These are phyloP conservation scores for Salvia rosmarinus DNA, from an alignment of 257 asterid genomes.

Conservation along the genomic window DNA sequence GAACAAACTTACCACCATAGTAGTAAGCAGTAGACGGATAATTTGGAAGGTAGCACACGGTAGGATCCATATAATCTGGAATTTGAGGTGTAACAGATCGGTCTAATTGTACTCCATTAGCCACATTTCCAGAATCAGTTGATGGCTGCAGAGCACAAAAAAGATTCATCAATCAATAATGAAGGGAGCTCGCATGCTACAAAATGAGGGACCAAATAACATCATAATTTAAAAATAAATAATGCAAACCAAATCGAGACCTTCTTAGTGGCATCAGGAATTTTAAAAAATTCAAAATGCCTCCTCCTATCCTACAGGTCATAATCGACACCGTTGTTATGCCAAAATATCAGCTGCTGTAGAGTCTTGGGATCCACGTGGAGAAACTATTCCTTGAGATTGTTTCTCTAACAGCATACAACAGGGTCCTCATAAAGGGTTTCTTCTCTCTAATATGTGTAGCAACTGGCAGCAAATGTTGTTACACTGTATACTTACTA, in stretches of 20 bases:
- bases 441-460: too few species aligned
- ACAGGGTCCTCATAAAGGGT: too few species aligned
- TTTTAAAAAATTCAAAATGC: too few species aligned
- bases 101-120: slow-evolving; percentile 46
- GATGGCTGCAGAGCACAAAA: slow-evolving; percentile 42
- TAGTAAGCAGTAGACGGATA: slow-evolving; percentile 55
- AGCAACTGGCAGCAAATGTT: too few species aligned
- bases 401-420: too few species aligned
- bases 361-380: slow-evolving; percentile 91
- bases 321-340: too few species aligned
- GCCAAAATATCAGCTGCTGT: slow-evolving; percentile 86
- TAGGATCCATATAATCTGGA: slow-evolving; percentile 53
- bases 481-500: too few species aligned
- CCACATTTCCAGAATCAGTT: slow-evolving; percentile 41
- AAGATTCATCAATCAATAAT: not conserved
- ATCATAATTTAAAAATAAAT: not conserved
- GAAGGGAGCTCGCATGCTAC: not conserved
- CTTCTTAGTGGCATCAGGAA: slow-evolving; percentile 53
- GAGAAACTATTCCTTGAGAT: slow-evolving; percentile 83
- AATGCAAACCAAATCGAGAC: slow-evolving; percentile 1
- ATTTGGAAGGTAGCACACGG: slow-evolving; percentile 46
- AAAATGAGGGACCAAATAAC: too few species aligned
- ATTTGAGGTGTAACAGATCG: slow-evolving; percentile 48
- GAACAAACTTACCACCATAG: slow-evolving; percentile 40
- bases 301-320: too few species aligned